These are phyloP conservation scores for Leptographium flavum DNA, from an alignment of 2,329 filamentous ascomycete genomes.

Conservation along the genomic window DNA sequence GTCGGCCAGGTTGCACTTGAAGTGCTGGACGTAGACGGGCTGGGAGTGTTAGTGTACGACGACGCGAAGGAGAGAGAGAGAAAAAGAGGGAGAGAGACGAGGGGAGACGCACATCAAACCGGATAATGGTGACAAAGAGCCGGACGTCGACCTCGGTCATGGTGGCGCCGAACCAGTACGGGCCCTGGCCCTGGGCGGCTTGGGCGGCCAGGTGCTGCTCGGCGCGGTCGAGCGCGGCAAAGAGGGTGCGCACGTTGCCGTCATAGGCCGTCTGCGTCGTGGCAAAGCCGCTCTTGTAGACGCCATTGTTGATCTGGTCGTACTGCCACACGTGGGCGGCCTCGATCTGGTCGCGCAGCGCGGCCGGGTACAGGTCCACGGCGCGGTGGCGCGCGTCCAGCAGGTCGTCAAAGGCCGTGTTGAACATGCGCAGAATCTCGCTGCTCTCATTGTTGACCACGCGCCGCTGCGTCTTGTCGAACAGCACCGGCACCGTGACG, in stretches of 20 bases:
- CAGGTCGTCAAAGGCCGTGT: slow-evolving; percentile 63
- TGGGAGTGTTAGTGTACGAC: slow-evolving; percentile 10
- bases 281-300: slow-evolving; percentile 70
- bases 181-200: slow-evolving; percentile 29
- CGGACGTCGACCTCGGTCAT: slow-evolving; percentile 76
- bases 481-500: slow-evolving; percentile 80
- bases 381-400: slow-evolving; percentile 43
- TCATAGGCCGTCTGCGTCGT: slow-evolving; percentile 75
- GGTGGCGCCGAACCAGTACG: slow-evolving; percentile 60
- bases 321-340: slow-evolving; percentile 71
- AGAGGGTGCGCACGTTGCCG: slow-evolving; percentile 54
- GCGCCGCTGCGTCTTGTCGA: slow-evolving; percentile 57
- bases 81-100: background rate
- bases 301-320: slow-evolving; percentile 55
- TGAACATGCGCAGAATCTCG: slow-evolving; percentile 87
- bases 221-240: slow-evolving; percentile 60
- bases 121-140: slow-evolving; percentile 57
- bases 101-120: slow-evolving; percentile 42
- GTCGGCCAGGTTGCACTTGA: slow-evolving; percentile 76
- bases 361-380: slow-evolving; percentile 53
- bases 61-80: background rate
- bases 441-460: slow-evolving; percentile 89
- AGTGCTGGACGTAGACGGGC: slow-evolving; percentile 73
- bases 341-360: slow-evolving; percentile 57
- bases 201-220: slow-evolving; percentile 49